phyloP scores from a whole-genome alignment of 2,329 filamentous ascomycete species.

The Fusarium algeriense region DNA sequence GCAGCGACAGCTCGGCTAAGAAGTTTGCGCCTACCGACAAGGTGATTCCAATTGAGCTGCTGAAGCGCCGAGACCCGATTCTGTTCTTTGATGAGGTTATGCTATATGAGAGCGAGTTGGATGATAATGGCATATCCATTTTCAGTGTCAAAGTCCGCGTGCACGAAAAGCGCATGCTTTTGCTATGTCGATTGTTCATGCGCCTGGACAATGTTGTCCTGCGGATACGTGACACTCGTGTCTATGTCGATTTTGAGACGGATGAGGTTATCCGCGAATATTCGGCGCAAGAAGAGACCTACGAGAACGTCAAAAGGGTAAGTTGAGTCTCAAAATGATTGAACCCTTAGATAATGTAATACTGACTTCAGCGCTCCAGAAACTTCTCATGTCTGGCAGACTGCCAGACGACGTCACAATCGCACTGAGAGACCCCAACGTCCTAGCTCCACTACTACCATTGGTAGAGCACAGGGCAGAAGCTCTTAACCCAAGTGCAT shows the following conservation, averaged over 20 bases:
- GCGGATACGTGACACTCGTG: slow-evolving; percentile 86
- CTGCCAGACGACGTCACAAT: slow-evolving; percentile 80
- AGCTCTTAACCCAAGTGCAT: slow-evolving; percentile 43
- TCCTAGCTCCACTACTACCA: slow-evolving; percentile 76
- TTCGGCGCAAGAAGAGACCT: slow-evolving; percentile 85
- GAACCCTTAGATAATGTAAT: not conserved
- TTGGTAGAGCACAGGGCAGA: slow-evolving; percentile 78
- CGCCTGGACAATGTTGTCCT: slow-evolving; percentile 90
- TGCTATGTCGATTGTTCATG: slow-evolving; percentile 91
- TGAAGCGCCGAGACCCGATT: slow-evolving; percentile 92
- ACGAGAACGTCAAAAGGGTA: slow-evolving; percentile 80
- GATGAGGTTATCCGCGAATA: slow-evolving; percentile 89
- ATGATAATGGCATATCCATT: slow-evolving; percentile 95
- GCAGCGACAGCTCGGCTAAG: slow-evolving; percentile 58
- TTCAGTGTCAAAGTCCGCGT: slow-evolving; percentile 92
- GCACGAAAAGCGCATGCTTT: slow-evolving; percentile 87
- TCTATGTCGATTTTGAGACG: slow-evolving; percentile 89
- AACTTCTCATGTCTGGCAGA: slow-evolving; percentile 62
- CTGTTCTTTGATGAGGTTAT: slow-evolving; percentile 97
- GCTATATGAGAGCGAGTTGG: slow-evolving; percentile 96
- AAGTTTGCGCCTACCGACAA: slow-evolving; percentile 51
- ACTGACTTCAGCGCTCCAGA: slow-evolving; percentile 51
- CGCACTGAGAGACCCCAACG: slow-evolving; percentile 83
- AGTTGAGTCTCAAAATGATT: slow-evolving; percentile 41
- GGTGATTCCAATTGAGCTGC: slow-evolving; percentile 84